Evolutionary conservation across 2,329 filamentous ascomycete species (phyloP), one percentile per base, ranked within the genome.

Genomic region (Plectosphaerella sp.): DNA sequence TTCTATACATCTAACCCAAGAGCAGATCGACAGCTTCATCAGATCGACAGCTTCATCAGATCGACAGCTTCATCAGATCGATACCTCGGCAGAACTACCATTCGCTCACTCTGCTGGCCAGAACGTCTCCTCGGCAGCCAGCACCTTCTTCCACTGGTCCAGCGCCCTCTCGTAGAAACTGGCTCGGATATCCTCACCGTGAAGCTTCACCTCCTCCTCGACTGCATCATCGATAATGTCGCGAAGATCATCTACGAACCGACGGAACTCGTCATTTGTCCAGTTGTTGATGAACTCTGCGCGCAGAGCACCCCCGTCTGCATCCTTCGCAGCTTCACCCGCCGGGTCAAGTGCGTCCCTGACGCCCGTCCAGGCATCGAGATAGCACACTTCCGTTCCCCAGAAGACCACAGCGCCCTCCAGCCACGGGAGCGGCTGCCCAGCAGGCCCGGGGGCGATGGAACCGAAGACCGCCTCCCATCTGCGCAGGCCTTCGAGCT

Each of bases 391-490:
- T 68, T 93, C 88, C 1, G 86, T 90, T n/a, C 83, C 84, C 84
- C 87, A 92, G 22, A 91, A 78, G n/a, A 89, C 77, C 3, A 89
- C 78, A 55, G 89, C 74, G 6, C 84, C 86, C 63, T 91, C 86
- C 3, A 91, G 69, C 61, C 73, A 77, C 0, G 71, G 67, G 0
- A 89, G 63, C 1, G 57, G 50, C n/a, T 54, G 59, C 2, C 60
- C 56, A 2, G 69, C 75, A 3, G 72, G 71, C 8, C 72, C 73
- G 0, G 76, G 69, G 48, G 75, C 74, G 12, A 79, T 73, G 4
- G 76, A 76, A n/a, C 74, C 77, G 52, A 83, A 78, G 5, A 89
- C 78, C 18, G 55, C 55, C 48, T 72, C 65, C 56, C 72, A 70
- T 41, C 70, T 65, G 3, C 58, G 55, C 8, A 74, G 64, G 0